Base-by-base conservation (phyloP, 257 asterid species). In the Anisodus tanguticus region DNA sequence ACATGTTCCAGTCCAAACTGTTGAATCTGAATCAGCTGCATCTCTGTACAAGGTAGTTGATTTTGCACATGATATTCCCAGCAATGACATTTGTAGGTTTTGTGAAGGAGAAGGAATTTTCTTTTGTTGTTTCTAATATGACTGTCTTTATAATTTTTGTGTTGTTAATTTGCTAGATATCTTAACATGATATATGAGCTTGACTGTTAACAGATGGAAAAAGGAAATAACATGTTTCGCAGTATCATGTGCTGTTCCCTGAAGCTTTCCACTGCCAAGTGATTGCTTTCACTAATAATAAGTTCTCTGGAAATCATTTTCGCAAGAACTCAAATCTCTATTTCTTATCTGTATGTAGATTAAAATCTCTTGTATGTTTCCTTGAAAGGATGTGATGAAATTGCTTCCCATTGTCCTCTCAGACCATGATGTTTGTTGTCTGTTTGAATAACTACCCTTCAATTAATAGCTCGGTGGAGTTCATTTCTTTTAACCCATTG, bases 11-110 rank as follows among this genome's bases (percentile, higher is more conserved):
- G 91, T 88, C 85, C 98, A 95, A 84, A 91, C 93, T 62, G 95
- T 95, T 82, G 98, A 97, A 85, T 97, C 99, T 82, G 99, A 97
- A 93, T 97, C 99, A 74, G 98, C 99, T 22, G 99, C 99, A 84
- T 97, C 99, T 83, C 84, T 93, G 89, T 89, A 92, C 80, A 97
- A 97, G 98, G 99, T 97, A 72, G 41, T 77, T 53, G 49, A 31
- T 77, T 76, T 76, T 76, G 26, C 64, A 76, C 63, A 8, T 26
- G 81, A 37, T 76, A 51, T 51, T 76, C 64, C 41, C 15, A 76
- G 64, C 63, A 26, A 15, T 43, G 31, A 76, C 47, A 39, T 76
- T 31, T 43, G 39, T 76, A 13, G 63, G 49, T 26, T 76, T 76
- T 76, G 47, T 53, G 64, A 49, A 22, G 43, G 64, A 54, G 81